Conservation (phyloP, 768 basidiomycete genomes). For the Naganishia vishniacii region DNA sequence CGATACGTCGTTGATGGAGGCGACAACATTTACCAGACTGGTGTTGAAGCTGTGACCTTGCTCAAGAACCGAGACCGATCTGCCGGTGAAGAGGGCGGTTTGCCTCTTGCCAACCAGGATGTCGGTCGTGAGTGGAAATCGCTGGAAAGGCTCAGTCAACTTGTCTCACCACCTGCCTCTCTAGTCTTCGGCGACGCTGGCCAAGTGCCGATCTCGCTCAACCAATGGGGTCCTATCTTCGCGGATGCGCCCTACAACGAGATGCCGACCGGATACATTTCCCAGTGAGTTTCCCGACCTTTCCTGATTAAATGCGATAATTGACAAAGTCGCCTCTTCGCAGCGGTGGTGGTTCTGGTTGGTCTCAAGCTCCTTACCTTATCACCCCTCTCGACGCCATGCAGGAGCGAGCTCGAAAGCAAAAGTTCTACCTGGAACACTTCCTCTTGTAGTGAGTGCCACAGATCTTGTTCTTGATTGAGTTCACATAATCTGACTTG, state of each 20-base stretch:
- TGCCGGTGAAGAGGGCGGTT: constrained; percentile 6
- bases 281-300: neutral
- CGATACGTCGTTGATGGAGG: constrained; percentile 8
- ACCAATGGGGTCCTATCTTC: constrained; percentile 19
- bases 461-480: no score
- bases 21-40: constrained; percentile 9
- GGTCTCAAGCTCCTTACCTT: constrained; percentile 12
- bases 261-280: constrained; percentile 16
- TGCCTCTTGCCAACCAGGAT: constrained; percentile 14
- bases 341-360: constrained; percentile 17
- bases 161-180: neutral
- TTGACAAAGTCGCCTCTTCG: neutral
- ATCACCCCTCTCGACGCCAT: constrained; percentile 64
- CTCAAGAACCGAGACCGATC: constrained; percentile 16
- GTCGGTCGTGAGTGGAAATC: constrained; percentile 4
- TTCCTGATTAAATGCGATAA: neutral
- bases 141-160: neutral
- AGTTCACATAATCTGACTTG: neutral
- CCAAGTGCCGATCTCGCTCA: constrained; percentile 17
- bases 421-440: constrained; percentile 64
- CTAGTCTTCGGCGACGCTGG: constrained; percentile 11
- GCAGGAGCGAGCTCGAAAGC: constrained; percentile 60
- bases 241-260: constrained; percentile 16
- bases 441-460: constrained; percentile 60
- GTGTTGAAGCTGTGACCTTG: constrained; percentile 18